Conservation (phyloP, 768 basidiomycete genomes). For the Kwoniella dendrophila region DNA sequence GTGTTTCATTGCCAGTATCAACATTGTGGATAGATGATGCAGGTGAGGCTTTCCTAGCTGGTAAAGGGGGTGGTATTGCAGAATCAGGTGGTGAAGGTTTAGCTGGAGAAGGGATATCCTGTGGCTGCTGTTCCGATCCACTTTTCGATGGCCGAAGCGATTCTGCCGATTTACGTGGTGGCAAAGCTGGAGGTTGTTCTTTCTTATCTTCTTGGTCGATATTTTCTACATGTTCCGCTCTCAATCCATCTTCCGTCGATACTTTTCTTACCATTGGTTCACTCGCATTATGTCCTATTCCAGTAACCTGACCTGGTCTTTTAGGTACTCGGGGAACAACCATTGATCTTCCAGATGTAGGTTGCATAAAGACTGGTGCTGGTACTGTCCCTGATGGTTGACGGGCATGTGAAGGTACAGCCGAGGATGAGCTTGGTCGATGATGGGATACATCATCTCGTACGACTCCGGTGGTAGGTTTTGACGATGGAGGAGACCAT, state of each 20-base stretch:
- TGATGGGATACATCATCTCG: conserved; percentile 2
- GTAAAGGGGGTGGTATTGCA: conserved; percentile 14
- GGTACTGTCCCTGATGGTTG: conserved; percentile 15
- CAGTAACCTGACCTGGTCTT: conserved; percentile 49
- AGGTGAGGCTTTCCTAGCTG: conserved; percentile 3
- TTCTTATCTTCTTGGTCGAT: neutral
- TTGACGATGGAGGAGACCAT: conserved; percentile 10
- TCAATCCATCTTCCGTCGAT: conserved; percentile 19
- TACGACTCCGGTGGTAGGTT: conserved; percentile 22
- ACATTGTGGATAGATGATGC: neutral
- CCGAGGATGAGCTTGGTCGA: neutral
- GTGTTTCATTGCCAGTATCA: neutral
- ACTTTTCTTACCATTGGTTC: conserved; percentile 29
- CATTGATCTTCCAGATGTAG: conserved; percentile 41
- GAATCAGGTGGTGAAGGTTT: neutral
- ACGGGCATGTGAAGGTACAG: neutral
- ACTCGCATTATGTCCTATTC: conserved; percentile 34
- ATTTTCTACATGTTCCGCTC: conserved; percentile 12
- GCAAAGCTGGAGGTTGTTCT: conserved; percentile 4
- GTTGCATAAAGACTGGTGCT: conserved; percentile 39
- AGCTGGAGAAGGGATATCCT: conserved; percentile 11
- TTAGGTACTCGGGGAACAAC: conserved; percentile 50
- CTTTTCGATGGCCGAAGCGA: neutral
- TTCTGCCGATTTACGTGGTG: conserved; percentile 4
- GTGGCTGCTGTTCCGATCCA: conserved; percentile 1